These are phyloP conservation scores for Clitopilus passeckerianus DNA, from an alignment of 768 basidiomycete genomes.

Conservation along the genomic window DNA sequence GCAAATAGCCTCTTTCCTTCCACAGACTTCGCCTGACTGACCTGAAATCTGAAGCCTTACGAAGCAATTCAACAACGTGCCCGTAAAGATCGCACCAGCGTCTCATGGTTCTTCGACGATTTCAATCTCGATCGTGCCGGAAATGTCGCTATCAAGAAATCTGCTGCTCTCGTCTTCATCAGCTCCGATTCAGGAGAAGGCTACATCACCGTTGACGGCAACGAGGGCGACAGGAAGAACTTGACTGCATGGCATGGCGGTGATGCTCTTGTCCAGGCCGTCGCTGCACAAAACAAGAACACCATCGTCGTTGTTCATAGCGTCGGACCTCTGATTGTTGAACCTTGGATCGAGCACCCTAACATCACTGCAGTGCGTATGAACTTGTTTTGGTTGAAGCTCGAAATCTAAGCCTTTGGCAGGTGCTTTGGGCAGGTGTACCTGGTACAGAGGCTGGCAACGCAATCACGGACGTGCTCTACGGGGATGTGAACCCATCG, in stretches of 20 bases:
- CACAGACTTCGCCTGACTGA: neutral
- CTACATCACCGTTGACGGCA: slow-evolving; percentile 78
- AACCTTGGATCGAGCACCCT: slow-evolving; percentile 68
- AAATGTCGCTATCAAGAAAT: slow-evolving; percentile 40
- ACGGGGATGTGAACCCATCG: slow-evolving; percentile 64
- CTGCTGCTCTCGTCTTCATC: slow-evolving; percentile 77
- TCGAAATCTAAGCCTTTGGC: slow-evolving; percentile 6
- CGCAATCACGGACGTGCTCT: slow-evolving; percentile 65
- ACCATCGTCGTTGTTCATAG: slow-evolving; percentile 68
- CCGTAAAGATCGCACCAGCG: slow-evolving; percentile 54
- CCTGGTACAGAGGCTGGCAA: slow-evolving; percentile 72
- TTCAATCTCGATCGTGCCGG: slow-evolving; percentile 53
- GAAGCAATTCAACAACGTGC: slow-evolving; percentile 78
- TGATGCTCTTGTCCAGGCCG: slow-evolving; percentile 64
- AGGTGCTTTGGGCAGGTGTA: slow-evolving; percentile 63
- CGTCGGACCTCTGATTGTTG: slow-evolving; percentile 54
- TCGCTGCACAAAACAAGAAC: slow-evolving; percentile 63
- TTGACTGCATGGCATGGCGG: slow-evolving; percentile 73
- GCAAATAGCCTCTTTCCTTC: slow-evolving; percentile 12
- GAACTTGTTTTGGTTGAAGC: slow-evolving; percentile 14
- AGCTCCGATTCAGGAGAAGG: slow-evolving; percentile 82
- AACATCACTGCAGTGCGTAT: slow-evolving; percentile 63
- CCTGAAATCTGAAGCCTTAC: slow-evolving; percentile 47
- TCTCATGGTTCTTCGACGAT: slow-evolving; percentile 69
- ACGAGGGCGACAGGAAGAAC: slow-evolving; percentile 70